Base-by-base conservation (phyloP, 169 alveolate species). In the Plasmodium sp. region DNA sequence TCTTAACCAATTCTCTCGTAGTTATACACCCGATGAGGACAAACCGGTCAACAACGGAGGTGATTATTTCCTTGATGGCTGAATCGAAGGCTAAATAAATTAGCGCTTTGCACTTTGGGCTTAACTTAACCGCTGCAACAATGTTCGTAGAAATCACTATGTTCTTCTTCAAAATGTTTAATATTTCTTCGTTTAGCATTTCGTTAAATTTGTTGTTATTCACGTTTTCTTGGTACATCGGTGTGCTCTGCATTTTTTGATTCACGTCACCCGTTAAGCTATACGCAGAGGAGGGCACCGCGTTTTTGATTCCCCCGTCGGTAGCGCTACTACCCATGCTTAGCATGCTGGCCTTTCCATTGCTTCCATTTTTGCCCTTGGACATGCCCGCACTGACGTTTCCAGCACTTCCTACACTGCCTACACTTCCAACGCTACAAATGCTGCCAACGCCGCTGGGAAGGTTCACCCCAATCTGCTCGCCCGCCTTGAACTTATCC, bases 21-120 rank as follows among this genome's bases (percentile, higher is more conserved):
- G 99, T 98, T 56, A 98, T 96, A 51, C 98, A 95, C 12, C 99
- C 99, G 22, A 99, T 98, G 12, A 98, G 97, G 36, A 99, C 99
- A 34, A 98, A 96, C 82, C 99, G 95, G 80, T 90, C 94, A 14
- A 90, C 94, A 48, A 90, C 54, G 18, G 94, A 90, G 27, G 88
- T 27, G 22, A 90, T 67, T 58, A 90, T 81, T 79, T 90, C 94
- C 73, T 90, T 90, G 27, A 90, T 80, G 22, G 94, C 81, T 16
- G 94, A 79, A 22, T 90, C 94, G 31, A 90, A 90, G n/a, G 94
- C 88, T 54, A 58, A 27, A 67, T 80, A 90, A 27, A 90, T 90
- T 79, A 67, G 82, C 22, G 84, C 58, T 33, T 80, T 90, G 48
- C 27, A 56, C 36, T 90, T 90, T 9, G 39, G 84, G 18, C 36